Evolutionary conservation across 2,329 filamentous ascomycete species (phyloP).

Genomic region (Phyllachora maydis): DNA sequence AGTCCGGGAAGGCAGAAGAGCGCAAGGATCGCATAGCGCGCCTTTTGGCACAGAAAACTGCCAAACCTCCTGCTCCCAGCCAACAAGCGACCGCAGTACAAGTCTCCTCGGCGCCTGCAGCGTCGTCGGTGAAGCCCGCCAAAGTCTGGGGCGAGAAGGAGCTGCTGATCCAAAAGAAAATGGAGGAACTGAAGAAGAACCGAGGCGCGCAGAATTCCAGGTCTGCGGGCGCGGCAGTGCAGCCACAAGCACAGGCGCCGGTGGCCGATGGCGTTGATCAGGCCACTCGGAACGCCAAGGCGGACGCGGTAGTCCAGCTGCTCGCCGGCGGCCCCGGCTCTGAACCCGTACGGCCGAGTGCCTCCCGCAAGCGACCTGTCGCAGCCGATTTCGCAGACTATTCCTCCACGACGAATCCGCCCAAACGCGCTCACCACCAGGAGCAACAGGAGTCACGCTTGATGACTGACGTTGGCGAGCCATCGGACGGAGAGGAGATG

Average conservation of each 20-base stretch:
- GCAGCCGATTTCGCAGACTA: conserved; percentile 52
- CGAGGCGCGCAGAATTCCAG: no score
- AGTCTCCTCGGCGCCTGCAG: conserved; percentile 1
- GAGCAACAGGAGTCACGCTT: conserved; percentile 38
- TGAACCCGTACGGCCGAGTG: no score
- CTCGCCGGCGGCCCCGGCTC: no score
- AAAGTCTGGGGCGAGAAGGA: conserved; percentile 50
- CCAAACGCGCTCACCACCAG: conserved; percentile 43
- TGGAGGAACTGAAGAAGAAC: conserved; percentile 50
- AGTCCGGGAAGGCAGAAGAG: conserved; percentile 27
- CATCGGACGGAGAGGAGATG: conserved; percentile 36
- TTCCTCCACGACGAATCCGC: conserved; percentile 13
- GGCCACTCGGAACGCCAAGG: no score
- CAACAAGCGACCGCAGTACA: conserved; percentile 3
- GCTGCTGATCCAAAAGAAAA: conserved; percentile 51
- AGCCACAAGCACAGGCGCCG: no score
- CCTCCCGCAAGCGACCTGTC: conserved; percentile 23
- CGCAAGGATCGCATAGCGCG: conserved; percentile 61
- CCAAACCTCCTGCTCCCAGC: conserved; percentile 17
- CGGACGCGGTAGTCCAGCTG: no score
- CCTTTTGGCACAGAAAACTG: conserved; percentile 51
- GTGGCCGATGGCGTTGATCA: no score
- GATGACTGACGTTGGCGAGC: conserved; percentile 72
- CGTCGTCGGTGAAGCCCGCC: conserved; percentile 7
- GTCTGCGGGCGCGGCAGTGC: no score